Conservation (phyloP, 2,329 filamentous ascomycete species). For the Colletotrichum higginsianum region DNA sequence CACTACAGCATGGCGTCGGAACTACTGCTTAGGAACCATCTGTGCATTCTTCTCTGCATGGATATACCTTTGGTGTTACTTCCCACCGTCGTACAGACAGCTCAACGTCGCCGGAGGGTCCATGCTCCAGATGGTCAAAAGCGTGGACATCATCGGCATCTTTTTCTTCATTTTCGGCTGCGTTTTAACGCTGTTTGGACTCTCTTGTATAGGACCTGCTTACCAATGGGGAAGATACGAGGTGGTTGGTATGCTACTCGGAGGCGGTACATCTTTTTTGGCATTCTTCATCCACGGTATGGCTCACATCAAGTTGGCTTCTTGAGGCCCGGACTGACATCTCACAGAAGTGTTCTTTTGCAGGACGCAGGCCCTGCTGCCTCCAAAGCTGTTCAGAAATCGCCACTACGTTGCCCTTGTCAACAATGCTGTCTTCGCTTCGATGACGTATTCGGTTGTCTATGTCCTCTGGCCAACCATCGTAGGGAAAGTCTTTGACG, state of each 20-base stretch:
- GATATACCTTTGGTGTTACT: slow-evolving; percentile 62
- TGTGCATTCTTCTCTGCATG: slow-evolving; percentile 56
- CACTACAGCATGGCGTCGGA: slow-evolving; percentile 62
- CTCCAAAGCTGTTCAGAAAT: slow-evolving; percentile 59
- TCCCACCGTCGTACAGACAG: slow-evolving; percentile 61
- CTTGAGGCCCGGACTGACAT: slow-evolving; percentile 35
- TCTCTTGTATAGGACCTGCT: slow-evolving; percentile 4
- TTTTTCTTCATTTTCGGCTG: slow-evolving; percentile 58
- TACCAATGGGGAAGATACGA: slow-evolving; percentile 42
- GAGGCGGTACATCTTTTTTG: slow-evolving; percentile 2
- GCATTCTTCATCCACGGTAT: slow-evolving; percentile 21
- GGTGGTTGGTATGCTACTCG: slow-evolving; percentile 49
- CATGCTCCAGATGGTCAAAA: slow-evolving; percentile 55
- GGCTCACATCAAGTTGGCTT: neutral
- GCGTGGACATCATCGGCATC: slow-evolving; percentile 63
- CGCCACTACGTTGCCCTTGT: slow-evolving; percentile 57
- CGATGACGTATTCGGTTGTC: slow-evolving; percentile 62
- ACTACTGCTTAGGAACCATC: slow-evolving; percentile 64
- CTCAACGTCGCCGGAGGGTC: slow-evolving; percentile 57
- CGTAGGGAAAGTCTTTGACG: slow-evolving; percentile 58
- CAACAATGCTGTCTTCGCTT: slow-evolving; percentile 55
- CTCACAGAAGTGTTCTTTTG: slow-evolving; percentile 41
- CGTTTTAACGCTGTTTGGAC: slow-evolving; percentile 44
- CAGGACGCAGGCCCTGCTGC: slow-evolving; percentile 57
- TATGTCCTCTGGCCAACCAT: slow-evolving; percentile 61